phyloP scores from a whole-genome alignment of 768 basidiomycete species.

The Holtermannia corniformis region DNA sequence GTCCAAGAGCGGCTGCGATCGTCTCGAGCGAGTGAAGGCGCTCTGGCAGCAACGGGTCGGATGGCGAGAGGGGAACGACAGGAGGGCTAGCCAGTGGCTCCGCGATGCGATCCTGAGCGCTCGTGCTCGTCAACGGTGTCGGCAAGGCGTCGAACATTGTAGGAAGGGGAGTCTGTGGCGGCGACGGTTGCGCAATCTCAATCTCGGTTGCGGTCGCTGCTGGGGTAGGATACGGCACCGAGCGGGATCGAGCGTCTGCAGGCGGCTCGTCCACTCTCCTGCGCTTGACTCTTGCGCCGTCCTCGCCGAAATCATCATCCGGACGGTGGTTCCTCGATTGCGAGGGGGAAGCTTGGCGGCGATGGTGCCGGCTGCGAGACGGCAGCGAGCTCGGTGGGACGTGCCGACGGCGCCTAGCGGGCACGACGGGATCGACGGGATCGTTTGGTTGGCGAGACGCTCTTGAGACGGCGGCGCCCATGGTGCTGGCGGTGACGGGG shows the following conservation, averaged over 20 bases:
- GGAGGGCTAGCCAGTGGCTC: background rate
- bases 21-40: background rate
- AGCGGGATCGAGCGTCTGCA: background rate
- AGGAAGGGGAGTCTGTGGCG: background rate
- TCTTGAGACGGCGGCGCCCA: no score
- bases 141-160: background rate
- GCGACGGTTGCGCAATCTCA: background rate
- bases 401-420: background rate
- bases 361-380: background rate
- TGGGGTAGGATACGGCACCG: no score
- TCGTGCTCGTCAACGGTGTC: background rate
- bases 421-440: background rate
- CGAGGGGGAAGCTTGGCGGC: no score
- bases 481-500: no score
- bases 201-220: background rate
- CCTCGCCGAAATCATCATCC: background rate
- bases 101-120: background rate
- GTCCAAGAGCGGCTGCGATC: background rate
- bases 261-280: background rate
- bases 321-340: no score
- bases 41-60: background rate
- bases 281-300: background rate
- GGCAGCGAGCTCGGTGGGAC: background rate
- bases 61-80: background rate
- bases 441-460: no score